Evolutionary conservation across 2,329 filamentous ascomycete species (phyloP), one percentile per base, ranked within the genome.

Genomic region (Fusarium sp.): DNA sequence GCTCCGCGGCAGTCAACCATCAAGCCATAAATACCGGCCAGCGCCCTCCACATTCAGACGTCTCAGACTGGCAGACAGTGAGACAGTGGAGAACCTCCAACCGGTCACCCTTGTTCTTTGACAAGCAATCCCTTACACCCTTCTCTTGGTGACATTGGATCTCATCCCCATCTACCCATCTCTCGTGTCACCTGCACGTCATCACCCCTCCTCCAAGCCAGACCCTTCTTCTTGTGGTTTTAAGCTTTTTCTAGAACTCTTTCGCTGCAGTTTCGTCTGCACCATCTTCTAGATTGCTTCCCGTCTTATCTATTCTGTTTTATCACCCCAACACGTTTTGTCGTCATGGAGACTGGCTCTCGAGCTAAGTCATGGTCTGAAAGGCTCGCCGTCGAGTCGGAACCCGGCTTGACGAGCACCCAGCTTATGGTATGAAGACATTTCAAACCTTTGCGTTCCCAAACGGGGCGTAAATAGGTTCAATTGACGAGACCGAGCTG

Each of bases 351-450:
- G 57, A 78, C 82, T 67, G 80, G 75, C 68, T 83, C 81, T 38
- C 84, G 82, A 71, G 77, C 86, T 61, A 83, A 83, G 73, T 80
- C 82, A 70, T 85, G 86, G 82, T 82, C 83, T 65, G 82, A 89
- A 47, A 95, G 90, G 85, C 81, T 95, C 66, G 91, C 93, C 54
- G 93, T 97, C 68, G 88, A 93, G 65, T 85, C 89, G 64, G 95
- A 97, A 82, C 90, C 92, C 1, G 94, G 94, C 54, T 88, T 98
- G 78, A 93, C 91, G 9, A 91, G 89, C 63, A 89, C 92, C 17
- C 94, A 98, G 86, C 86, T 97, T 76, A 95, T 98, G 92, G 89
- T 90, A 84, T 76, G 84, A 69, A 64, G 40, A 43, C 27, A 63
- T 60, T 64, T 22, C 6, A 32, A 57, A 63, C 17, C 52, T 54